phyloP scores from a whole-genome alignment of 2,329 filamentous ascomycete species.

The Arachnomyces sp. region DNA sequence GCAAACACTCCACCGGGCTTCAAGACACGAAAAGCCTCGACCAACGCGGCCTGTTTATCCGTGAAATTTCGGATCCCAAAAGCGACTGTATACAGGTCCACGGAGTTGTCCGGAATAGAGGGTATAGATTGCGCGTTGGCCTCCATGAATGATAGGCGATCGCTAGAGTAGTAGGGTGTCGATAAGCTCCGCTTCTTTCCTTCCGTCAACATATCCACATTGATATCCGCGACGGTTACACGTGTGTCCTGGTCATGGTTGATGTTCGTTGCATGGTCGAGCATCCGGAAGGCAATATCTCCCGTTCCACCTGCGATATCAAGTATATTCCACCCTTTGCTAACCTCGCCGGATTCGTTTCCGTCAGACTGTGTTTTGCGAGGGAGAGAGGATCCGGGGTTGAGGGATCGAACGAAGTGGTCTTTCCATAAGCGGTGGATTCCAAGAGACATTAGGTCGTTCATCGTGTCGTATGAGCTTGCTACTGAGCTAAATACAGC shows the following conservation, averaged over 20 bases:
- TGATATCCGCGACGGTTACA: slow-evolving; percentile 93
- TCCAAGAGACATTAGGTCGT: slow-evolving; percentile 96
- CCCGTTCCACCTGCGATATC: slow-evolving; percentile 96
- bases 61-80: slow-evolving; percentile 98
- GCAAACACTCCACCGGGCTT: slow-evolving; percentile 95
- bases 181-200: slow-evolving; percentile 67
- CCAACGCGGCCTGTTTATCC: slow-evolving; percentile 72
- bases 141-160: slow-evolving; percentile 64
- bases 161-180: slow-evolving; percentile 50
- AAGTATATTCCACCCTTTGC: slow-evolving; percentile 63
- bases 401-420: slow-evolving; percentile 84
- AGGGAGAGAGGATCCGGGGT: slow-evolving; percentile 58
- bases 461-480: slow-evolving; percentile 94
- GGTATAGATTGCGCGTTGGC: slow-evolving; percentile 77
- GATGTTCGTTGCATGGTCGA: slow-evolving; percentile 74
- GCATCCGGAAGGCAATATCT: slow-evolving; percentile 94
- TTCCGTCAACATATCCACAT: slow-evolving; percentile 85
- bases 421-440: slow-evolving; percentile 97
- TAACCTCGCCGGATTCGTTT: slow-evolving; percentile 6
- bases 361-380: slow-evolving; percentile 17
- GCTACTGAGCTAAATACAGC: slow-evolving; percentile 93
- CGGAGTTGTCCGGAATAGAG: slow-evolving; percentile 56
- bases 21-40: slow-evolving; percentile 77
- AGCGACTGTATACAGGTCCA: slow-evolving; percentile 94
- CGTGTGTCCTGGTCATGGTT: slow-evolving; percentile 71